Conservation (phyloP, 768 basidiomycete genomes). For the Podaxis sp. region DNA sequence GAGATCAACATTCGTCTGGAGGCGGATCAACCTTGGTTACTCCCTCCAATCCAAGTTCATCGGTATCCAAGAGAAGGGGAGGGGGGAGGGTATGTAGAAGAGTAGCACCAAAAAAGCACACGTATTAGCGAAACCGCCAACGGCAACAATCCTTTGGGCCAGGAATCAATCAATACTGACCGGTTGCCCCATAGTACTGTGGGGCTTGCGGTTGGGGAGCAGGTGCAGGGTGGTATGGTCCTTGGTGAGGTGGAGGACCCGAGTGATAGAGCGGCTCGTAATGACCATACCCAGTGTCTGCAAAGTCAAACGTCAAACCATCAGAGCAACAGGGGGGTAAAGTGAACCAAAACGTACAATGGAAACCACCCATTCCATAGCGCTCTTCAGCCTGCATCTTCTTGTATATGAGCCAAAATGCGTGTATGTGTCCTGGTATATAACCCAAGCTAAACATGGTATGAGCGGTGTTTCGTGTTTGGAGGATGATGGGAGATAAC, state of each 20-base stretch:
- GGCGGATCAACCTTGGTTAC: not conserved
- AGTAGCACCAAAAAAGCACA: not conserved
- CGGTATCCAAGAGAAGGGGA: not conserved
- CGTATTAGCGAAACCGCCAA: not conserved
- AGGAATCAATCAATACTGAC: slow-evolving; percentile 16
- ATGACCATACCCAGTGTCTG: slow-evolving; percentile 38
- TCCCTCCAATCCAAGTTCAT: not conserved
- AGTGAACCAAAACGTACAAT: slow-evolving; percentile 48
- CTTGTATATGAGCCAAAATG: slow-evolving; percentile 88
- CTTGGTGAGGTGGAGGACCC: slow-evolving; percentile 15
- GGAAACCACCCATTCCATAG: slow-evolving; percentile 73
- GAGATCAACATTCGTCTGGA: not conserved
- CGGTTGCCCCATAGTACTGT: slow-evolving; percentile 38
- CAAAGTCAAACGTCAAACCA: not conserved
- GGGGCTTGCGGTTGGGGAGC: slow-evolving; percentile 24
- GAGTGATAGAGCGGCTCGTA: slow-evolving; percentile 36
- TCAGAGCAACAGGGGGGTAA: not conserved
- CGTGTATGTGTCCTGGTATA: slow-evolving; percentile 69
- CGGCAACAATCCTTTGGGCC: not conserved
- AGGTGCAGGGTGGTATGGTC: not conserved
- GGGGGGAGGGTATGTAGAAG: not conserved
- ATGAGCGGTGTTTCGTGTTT: not conserved
- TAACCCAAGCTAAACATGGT: slow-evolving; percentile 58
- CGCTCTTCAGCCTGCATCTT: slow-evolving; percentile 84
- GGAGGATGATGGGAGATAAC: slow-evolving; percentile 17